Percentiles rank a stretch among this genome's conserved stretches.
These are phyloP conservation scores for Fagopyrum tataricum DNA, from an alignment of 148 eudicot genomes.

Conservation along the genomic window DNA sequence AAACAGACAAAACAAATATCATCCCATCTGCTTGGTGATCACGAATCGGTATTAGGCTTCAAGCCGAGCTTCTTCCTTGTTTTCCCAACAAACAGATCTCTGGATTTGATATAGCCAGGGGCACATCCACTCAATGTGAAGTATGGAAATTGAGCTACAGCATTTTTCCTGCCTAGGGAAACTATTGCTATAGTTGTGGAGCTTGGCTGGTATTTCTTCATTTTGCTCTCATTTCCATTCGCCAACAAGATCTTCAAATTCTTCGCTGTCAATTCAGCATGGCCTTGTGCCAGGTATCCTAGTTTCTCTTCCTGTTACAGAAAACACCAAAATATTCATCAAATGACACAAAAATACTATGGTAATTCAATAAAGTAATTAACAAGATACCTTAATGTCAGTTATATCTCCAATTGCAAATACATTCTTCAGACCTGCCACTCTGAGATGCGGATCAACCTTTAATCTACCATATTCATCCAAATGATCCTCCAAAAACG, in stretches of 20 bases:
- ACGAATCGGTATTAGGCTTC: slow-evolving; percentile 14
- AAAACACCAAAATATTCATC: not conserved
- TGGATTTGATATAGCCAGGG: slow-evolving; percentile 48
- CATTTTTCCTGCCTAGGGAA: slow-evolving; percentile 54
- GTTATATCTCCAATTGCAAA: slow-evolving; percentile 61
- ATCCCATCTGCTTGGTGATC: not conserved
- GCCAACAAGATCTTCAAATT: slow-evolving; percentile 40
- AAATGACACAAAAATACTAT: not conserved
- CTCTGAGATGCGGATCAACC: slow-evolving; percentile 49
- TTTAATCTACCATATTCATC: slow-evolving; percentile 37
- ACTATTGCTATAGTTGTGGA: slow-evolving; percentile 30
- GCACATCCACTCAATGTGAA: slow-evolving; percentile 39
- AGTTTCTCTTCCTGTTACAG: slow-evolving; percentile 46
- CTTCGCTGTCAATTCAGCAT: slow-evolving; percentile 43
- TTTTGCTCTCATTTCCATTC: slow-evolving; percentile 36
- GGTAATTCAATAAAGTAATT: not conserved
- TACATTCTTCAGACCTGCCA: slow-evolving; percentile 42
- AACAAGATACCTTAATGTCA: slow-evolving; percentile 34
- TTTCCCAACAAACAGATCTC: slow-evolving; percentile 46
- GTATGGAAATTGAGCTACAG: slow-evolving; percentile 39
- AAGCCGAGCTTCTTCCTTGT: slow-evolving; percentile 41
- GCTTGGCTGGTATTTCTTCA: slow-evolving; percentile 37
- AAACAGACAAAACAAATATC: not conserved
- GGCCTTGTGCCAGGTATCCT: slow-evolving; percentile 55
- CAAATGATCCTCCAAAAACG: slow-evolving; percentile 32